Conservation (phyloP, 148 eudicot genomes). For the Silene latifolia region DNA sequence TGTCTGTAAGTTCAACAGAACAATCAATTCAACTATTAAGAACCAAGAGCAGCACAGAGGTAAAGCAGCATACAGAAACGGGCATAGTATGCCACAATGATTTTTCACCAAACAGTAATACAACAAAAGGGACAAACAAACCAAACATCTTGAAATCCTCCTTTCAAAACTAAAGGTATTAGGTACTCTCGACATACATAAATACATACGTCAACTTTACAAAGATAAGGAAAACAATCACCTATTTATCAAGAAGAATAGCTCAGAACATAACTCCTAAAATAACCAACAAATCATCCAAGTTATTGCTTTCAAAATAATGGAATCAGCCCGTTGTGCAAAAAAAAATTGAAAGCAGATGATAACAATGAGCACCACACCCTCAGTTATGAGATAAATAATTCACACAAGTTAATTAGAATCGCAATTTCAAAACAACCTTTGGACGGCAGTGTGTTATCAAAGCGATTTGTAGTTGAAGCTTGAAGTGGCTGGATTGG, state of each 20-base stretch:
- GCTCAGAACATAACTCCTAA: not conserved
- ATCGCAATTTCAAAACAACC: conserved; percentile 40
- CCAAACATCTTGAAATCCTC: not conserved
- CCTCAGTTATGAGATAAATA: not conserved
- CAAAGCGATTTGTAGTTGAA: conserved; percentile 41
- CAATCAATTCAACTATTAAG: not conserved
- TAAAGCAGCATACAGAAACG: not conserved
- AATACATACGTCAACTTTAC: too few relatives aligned
- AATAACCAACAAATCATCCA: not conserved
- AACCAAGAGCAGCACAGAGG: not conserved
- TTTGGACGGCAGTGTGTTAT: conserved; percentile 75
- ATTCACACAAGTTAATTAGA: not conserved
- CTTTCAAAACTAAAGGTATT: too few relatives aligned
- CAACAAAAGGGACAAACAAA: not conserved
- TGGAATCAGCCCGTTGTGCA: not conserved
- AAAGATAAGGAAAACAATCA: too few relatives aligned
- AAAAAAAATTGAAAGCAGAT: not conserved
- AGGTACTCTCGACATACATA: too few relatives aligned
- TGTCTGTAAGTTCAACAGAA: not conserved
- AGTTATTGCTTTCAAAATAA: not conserved
- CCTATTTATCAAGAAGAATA: not conserved
- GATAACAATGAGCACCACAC: not conserved
- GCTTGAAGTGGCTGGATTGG: conserved; percentile 49
- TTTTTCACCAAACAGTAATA: not conserved
- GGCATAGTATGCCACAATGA: not conserved